A percentile compares a stretch with the other conserved stretches of the same genome.
Evolutionary conservation across 1,139 yeast species (phyloP).

Genomic region (Magnusiomyces suaveolens): DNA sequence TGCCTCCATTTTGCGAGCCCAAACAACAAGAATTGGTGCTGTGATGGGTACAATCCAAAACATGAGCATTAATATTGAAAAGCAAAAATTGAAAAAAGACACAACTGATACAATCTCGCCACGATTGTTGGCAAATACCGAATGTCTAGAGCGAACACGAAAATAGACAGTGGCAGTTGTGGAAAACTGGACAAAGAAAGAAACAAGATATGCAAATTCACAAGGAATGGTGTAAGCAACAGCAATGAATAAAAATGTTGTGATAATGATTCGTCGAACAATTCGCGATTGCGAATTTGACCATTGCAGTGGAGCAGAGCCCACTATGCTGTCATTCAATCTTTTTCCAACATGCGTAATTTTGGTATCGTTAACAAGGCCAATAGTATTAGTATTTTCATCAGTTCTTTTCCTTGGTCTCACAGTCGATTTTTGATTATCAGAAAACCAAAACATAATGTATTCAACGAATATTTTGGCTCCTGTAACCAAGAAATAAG

Average conservation of each 20-base stretch:
- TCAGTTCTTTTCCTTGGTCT: no score
- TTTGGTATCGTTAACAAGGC: no score
- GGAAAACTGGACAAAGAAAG: conserved; percentile 39
- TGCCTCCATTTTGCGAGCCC: conserved; percentile 28
- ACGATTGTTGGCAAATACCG: neutral
- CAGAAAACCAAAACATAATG: no score
- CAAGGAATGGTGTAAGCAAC: conserved; percentile 64
- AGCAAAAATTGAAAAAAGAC: conserved; percentile 21
- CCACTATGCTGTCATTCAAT: no score
- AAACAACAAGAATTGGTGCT: conserved; percentile 29
- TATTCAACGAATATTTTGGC: no score
- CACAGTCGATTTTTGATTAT: no score
- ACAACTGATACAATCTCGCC: neutral
- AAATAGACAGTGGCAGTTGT: conserved; percentile 12
- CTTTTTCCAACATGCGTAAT: no score
- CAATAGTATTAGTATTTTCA: no score
- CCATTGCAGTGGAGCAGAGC: neutral
- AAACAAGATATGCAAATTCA: conserved; percentile 61
- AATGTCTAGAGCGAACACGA: neutral
- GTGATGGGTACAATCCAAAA: conserved; percentile 29
- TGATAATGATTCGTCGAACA: conserved; percentile 25
- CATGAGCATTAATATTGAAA: conserved; percentile 27
- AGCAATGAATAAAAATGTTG: conserved; percentile 33
- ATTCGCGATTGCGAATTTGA: neutral
- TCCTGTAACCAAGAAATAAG: neutral